Percentiles rank a stretch among this genome's conserved stretches.
Evolutionary conservation across 2,329 filamentous ascomycete genomes (phyloP).

Genomic region (Claviceps pazoutovae): DNA sequence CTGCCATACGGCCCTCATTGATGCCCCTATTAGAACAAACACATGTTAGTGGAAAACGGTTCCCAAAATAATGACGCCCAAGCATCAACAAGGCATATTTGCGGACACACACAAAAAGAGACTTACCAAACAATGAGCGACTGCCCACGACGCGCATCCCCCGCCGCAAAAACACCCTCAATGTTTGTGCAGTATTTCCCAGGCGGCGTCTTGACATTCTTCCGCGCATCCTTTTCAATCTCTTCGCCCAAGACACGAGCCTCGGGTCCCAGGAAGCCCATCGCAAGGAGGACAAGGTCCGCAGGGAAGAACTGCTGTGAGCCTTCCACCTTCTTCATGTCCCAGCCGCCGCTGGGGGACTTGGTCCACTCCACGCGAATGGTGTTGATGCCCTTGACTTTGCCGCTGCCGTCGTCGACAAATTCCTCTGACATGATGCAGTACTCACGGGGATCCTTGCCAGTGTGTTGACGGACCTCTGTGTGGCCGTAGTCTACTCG

Average conservation of each 20-base stretch:
- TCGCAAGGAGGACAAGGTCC: slow-evolving; percentile 83
- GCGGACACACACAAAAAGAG: slow-evolving; percentile 10
- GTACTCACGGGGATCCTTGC: slow-evolving; percentile 90
- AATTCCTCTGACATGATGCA: slow-evolving; percentile 98
- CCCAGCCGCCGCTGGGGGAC: slow-evolving; percentile 79
- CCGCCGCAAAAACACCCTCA: slow-evolving; percentile 80
- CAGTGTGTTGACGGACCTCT: slow-evolving; percentile 91
- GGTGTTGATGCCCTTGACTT: slow-evolving; percentile 92
- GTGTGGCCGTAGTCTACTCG: slow-evolving; percentile 96
- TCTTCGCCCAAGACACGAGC: slow-evolving; percentile 74
- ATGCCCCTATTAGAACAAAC: slow-evolving; percentile 51
- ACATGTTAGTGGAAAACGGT: neutral
- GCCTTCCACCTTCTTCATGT: slow-evolving; percentile 94
- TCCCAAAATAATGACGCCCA: neutral
- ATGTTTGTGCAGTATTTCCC: slow-evolving; percentile 84
- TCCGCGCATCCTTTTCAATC: slow-evolving; percentile 80
- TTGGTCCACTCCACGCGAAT: slow-evolving; percentile 94
- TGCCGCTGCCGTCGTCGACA: slow-evolving; percentile 73
- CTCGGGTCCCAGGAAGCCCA: slow-evolving; percentile 95
- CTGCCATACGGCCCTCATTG: slow-evolving; percentile 88
- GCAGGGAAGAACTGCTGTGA: slow-evolving; percentile 94
- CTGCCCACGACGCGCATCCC: slow-evolving; percentile 89
- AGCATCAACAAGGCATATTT: neutral
- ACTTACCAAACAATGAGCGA: slow-evolving; percentile 89
- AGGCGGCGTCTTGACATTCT: slow-evolving; percentile 88